A percentile compares a stretch with the other conserved stretches of the same genome.
Conservation (phyloP, 1,284 basidiomycete species). For the Cystobasidium pallidum region DNA sequence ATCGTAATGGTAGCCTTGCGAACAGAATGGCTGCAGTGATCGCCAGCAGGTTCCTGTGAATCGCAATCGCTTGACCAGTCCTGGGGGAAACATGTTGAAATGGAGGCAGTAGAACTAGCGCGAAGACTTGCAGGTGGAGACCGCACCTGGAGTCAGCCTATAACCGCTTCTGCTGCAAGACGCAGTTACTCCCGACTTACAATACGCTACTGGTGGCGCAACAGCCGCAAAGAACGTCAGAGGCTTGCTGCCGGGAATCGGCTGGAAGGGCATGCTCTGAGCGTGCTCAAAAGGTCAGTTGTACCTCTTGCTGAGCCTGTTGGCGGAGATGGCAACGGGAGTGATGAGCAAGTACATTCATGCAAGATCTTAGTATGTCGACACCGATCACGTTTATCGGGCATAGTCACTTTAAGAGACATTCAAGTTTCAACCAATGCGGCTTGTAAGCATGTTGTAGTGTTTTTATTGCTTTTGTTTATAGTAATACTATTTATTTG, state of each 20-base stretch:
- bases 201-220: constrained; percentile 35
- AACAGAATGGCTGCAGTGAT: constrained; percentile 21
- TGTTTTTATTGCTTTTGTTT: constrained; percentile 22
- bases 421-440: not conserved
- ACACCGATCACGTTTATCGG: not conserved
- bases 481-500: too few species aligned
- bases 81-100: constrained; percentile 5
- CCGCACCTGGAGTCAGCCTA: not conserved
- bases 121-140: constrained; percentile 23
- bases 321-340: too few species aligned
- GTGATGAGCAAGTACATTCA: too few species aligned
- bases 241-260: constrained; percentile 38
- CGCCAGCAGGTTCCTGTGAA: constrained; percentile 2
- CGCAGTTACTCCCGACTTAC: not conserved
- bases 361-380: too few species aligned
- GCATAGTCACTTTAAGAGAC: not conserved
- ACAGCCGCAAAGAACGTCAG: constrained; percentile 29
- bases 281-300: not conserved
- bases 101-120: constrained; percentile 34
- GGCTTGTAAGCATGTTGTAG: not conserved
- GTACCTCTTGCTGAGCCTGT: too few species aligned
- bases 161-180: too few species aligned
- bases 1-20: constrained; percentile 36
- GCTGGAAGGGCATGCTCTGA: constrained; percentile 34
- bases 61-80: constrained; percentile 1